Percentiles rank a stretch among this genome's conserved stretches.
phyloP scores from a whole-genome alignment of 2,329 filamentous ascomycete genomes.

The Bipolaris oryzae region DNA sequence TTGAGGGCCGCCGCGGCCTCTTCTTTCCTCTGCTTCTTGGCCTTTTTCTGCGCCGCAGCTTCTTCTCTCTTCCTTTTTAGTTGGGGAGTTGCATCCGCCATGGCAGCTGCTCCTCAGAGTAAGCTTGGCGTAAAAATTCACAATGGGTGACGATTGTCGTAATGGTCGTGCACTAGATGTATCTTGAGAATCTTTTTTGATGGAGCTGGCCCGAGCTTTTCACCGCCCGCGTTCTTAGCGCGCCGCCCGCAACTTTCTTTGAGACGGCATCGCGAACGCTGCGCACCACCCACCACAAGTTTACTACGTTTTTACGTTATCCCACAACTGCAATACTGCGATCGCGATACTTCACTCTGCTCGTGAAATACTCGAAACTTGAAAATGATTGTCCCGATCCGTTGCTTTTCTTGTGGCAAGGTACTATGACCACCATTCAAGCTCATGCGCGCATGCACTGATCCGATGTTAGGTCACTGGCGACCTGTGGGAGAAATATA shows the following conservation, averaged over 20 bases:
- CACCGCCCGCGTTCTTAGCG: conserved; percentile 41
- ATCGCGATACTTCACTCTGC: conserved; percentile 1
- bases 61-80: conserved; percentile 43
- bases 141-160: conserved; percentile 9
- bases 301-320: conserved; percentile 3
- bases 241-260: conserved; percentile 42
- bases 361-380: conserved; percentile 1
- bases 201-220: conserved; percentile 37
- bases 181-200: conserved; percentile 32
- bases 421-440: conserved; percentile 56
- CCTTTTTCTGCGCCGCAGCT: conserved; percentile 36
- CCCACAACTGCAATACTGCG: not conserved
- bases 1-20: conserved; percentile 22
- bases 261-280: conserved; percentile 27
- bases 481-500: conserved; percentile 96
- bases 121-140: conserved; percentile 3
- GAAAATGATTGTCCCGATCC: conserved; percentile 97
- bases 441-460: conserved; percentile 32
- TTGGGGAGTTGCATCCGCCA: conserved; percentile 35
- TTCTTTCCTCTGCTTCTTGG: conserved; percentile 37
- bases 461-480: conserved; percentile 75
- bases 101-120: conserved; percentile 11
- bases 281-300: conserved; percentile 18
- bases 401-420: conserved; percentile 99
- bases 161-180: conserved; percentile 1